Evolutionary conservation across 345 rosid species (phyloP).

Genomic region (Eucalyptus sp.): DNA sequence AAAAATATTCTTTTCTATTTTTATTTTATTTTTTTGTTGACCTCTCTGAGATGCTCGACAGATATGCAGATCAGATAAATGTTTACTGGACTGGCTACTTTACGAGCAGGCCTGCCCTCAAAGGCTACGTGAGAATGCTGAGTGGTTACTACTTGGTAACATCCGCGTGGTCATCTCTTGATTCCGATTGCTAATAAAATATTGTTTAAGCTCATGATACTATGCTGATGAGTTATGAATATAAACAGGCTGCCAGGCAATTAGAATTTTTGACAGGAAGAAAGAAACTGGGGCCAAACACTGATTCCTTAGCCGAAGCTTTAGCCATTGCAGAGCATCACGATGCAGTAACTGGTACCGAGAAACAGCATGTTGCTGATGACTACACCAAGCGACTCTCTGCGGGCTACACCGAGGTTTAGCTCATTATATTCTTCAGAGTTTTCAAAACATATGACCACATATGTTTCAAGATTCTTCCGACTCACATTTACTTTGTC

Average conservation of each 20-base stretch:
- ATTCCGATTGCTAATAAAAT: not conserved
- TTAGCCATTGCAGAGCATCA: slow-evolving; percentile 95
- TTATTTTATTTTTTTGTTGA: not conserved
- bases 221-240: not conserved
- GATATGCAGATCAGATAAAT: slow-evolving; percentile 88
- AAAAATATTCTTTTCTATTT: not conserved
- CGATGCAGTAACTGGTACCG: slow-evolving; percentile 91
- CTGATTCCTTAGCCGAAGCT: slow-evolving; percentile 85
- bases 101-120: slow-evolving; percentile 83
- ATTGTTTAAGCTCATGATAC: not conserved
- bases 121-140: slow-evolving; percentile 77
- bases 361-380: slow-evolving; percentile 82
- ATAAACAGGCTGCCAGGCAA: slow-evolving; percentile 67
- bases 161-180: not conserved
- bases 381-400: slow-evolving; percentile 84
- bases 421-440: not conserved
- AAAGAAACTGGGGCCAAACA: slow-evolving; percentile 47
- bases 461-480: slow-evolving; percentile 20
- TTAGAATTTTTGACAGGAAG: slow-evolving; percentile 82
- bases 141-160: slow-evolving; percentile 87
- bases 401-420: slow-evolving; percentile 70
- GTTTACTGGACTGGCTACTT: slow-evolving; percentile 97
- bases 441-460: not conserved
- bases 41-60: slow-evolving; percentile 11
- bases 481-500: not conserved